Base-by-base conservation (phyloP, 2,329 filamentous ascomycete species). In the Byssothecium circinans region DNA sequence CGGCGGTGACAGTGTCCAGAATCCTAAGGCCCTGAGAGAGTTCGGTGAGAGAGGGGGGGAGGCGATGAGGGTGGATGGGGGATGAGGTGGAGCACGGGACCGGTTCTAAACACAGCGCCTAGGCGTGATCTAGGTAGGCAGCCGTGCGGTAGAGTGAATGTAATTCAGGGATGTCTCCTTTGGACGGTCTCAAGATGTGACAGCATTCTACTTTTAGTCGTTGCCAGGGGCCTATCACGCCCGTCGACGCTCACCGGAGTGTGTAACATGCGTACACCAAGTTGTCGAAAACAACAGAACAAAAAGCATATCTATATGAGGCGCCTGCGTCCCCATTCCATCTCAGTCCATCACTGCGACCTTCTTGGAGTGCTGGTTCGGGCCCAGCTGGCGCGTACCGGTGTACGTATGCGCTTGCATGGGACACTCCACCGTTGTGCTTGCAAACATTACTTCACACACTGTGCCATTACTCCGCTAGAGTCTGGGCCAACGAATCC, bases 121-220 rank as follows among this genome's bases (percentile, higher is more conserved):
- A 62, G 62, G 56, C 53, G 56, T 19, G 27, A 17, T 27, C 58
- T 58, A 48, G 41, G 40, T 52, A 58, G 51, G 56, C 52, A 58
- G 49, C 64, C 60, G 64, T 67, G 67, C 64, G 54, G 29, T 52
- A 52, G 54, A 54, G 63, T 67, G 64, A 68, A 68, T 62, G 62
- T 63, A 54, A 61, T 54, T 52, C 62, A 66, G 61, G 62, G 62
- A 67, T 66, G 32, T 47, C 38, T 53, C 52, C 37, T 54, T 53
- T 47, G 52, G 54, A 47, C 38, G 50, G 40, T 41, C 53, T 41
- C 52, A 52, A 46, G 49, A 52, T 54, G 67, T 64, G 66, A 67
- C 62, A 60, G 51, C 62, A 67, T 63, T 53, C 64, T 67, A 67
- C 58, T 62, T 64, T 64, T 66, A 62, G 61, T 45, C 27, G 39